These are phyloP conservation scores for Solanum paucissectum DNA, from an alignment of 257 asterid genomes.

Conservation along the genomic window DNA sequence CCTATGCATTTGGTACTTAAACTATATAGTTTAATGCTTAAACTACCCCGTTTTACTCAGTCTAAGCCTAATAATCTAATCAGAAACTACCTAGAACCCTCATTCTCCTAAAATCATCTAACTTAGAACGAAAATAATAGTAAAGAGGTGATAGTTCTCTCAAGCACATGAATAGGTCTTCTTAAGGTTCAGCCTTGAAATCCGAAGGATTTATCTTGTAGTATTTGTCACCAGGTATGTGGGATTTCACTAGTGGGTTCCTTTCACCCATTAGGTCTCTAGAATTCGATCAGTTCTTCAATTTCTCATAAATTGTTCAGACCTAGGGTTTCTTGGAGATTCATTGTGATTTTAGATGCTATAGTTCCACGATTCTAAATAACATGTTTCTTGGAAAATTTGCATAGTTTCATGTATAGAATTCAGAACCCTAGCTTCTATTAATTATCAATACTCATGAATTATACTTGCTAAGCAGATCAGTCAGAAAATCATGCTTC, in stretches of 20 bases:
- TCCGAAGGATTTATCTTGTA: too few relatives aligned
- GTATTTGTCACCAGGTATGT: background rate
- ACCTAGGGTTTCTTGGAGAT: background rate
- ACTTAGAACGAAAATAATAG: too few relatives aligned
- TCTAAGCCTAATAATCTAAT: too few relatives aligned
- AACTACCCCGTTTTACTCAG: too few relatives aligned
- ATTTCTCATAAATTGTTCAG: background rate
- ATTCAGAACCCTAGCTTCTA: background rate
- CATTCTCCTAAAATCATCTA: too few relatives aligned
- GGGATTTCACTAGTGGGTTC: background rate
- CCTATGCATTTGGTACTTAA: too few relatives aligned
- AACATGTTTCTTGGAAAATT: background rate
- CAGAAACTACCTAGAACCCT: too few relatives aligned
- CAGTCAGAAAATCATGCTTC: background rate
- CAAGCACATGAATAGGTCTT: background rate
- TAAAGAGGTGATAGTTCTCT: background rate
- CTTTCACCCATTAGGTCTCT: background rate
- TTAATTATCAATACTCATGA: background rate
- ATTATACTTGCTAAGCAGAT: background rate
- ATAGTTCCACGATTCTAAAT: background rate
- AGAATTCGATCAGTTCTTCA: background rate
- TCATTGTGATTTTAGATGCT: background rate
- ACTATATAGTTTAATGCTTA: too few relatives aligned
- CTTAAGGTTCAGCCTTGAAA: background rate
- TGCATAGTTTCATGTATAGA: background rate